Evolutionary conservation across 768 basidiomycete genomes (phyloP), one percentile per base, ranked within the genome.

Genomic region (Podaxis rugospora): DNA sequence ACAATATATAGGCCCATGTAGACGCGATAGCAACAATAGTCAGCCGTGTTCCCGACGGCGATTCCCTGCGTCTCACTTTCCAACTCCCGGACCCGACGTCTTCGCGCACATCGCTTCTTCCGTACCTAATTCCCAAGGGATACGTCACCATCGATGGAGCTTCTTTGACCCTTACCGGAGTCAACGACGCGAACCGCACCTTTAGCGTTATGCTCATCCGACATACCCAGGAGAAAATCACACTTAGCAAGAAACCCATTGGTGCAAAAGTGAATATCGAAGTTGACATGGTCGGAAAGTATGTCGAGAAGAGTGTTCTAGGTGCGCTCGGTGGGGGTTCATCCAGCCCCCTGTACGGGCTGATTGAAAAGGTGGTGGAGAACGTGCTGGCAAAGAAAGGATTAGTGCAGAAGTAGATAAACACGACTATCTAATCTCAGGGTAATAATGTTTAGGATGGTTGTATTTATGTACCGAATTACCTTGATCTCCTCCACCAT

Each of bases 181-280:
- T 98, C 35, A 74, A 87, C 73, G 85, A 90, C 71, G 64, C 67
- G 25, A 68, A 78, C 62, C 71, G 84, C 40, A 83, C 76, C 46
- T 96, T 98, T 69, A 86, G 88, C 36, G 83, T 99, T 55, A 98
- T 98, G 95, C 84, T 99, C 65, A 95, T 99, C 74, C 85, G 85
- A 66, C 95, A 98, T 74, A 95, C 93, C 10, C 96, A 97, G 70
- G 76, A 87, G 67, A 93, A 88, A 74, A 88, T 98, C 60, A 89
- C 92, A 1, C 79, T 99, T 55, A 81, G 82, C 40, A 81, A 75
- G 63, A 99, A 98, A 73, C 65, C 67, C 2, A 71, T 90, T 1
- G 95, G 95, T 0, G 83, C 84, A 51, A 89, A 82, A 67, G 95
- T 98, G 55, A 99, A 99, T 69, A 83, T 99, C 62, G 97, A 99